A percentile compares a stretch with the other conserved stretches of the same genome.
These are phyloP conservation scores for Leccinum rimulosum DNA, from an alignment of 768 basidiomycete genomes.

Conservation along the genomic window DNA sequence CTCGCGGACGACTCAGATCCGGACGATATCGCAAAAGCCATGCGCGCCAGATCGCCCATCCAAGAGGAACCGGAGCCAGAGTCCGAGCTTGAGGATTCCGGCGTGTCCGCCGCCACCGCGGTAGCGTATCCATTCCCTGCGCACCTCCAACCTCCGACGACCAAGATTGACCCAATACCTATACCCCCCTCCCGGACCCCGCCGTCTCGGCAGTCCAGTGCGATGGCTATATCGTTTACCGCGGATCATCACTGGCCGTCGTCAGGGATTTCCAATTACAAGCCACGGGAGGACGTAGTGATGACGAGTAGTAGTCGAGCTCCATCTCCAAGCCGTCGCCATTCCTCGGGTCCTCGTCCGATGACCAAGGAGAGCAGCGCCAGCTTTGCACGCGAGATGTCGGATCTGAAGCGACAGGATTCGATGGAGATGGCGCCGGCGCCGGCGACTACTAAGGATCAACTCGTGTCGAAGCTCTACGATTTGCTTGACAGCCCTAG, in stretches of 20 bases:
- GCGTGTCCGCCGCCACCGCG: background rate
- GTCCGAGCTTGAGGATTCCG: conserved; percentile 25
- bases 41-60: conserved; percentile 19
- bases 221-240: conserved; percentile 27
- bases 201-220: conserved; percentile 27
- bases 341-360: conserved; percentile 21
- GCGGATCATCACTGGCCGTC: conserved; percentile 21
- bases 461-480: conserved; percentile 40
- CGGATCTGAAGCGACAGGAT: conserved; percentile 22
- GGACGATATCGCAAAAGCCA: conserved; percentile 24
- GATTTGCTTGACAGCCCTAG: conserved; percentile 46
- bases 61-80: conserved; percentile 25
- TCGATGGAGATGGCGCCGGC: conserved; percentile 15
- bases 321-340: conserved; percentile 25
- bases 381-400: conserved; percentile 19
- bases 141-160: conserved; percentile 23
- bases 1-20: conserved; percentile 30
- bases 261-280: conserved; percentile 23
- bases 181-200: conserved; percentile 29
- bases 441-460: conserved; percentile 18
- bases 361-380: conserved; percentile 7
- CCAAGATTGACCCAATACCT: conserved; percentile 28
- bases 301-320: conserved; percentile 26
- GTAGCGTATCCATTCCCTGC: conserved; percentile 24
- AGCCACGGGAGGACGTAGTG: conserved; percentile 28